Evolutionary conservation across 352 stramenopile genomes (phyloP).

Genomic region (Globisporangium radiosum): DNA sequence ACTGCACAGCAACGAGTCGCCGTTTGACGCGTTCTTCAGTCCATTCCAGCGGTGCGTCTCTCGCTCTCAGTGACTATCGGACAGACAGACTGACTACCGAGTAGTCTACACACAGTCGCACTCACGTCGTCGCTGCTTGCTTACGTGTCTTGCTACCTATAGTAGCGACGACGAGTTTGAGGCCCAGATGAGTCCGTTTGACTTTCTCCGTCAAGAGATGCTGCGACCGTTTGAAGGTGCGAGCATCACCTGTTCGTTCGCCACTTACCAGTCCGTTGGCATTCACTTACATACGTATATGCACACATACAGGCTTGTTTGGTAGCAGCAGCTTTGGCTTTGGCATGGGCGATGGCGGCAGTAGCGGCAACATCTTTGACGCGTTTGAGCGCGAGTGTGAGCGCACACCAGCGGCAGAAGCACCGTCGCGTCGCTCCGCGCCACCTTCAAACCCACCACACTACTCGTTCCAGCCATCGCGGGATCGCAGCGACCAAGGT

Average conservation of each 20-base stretch:
- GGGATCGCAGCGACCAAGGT: conserved; percentile 11
- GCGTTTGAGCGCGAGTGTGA: conserved; percentile 62
- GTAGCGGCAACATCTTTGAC: conserved; percentile 41
- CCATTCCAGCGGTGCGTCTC: conserved; percentile 27
- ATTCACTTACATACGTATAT: too few relatives aligned
- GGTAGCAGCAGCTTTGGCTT: conserved; percentile 1
- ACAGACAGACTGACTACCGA: too few relatives aligned
- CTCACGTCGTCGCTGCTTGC: not conserved
- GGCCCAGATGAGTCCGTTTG: conserved; percentile 72
- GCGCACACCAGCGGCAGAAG: conserved; percentile 27
- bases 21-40: conserved; percentile 34
- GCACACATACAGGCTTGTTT: conserved; percentile 42
- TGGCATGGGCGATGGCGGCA: conserved; percentile 18
- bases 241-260: not conserved
- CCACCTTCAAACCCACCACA: conserved; percentile 52
- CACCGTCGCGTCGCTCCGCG: conserved; percentile 25
- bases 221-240: conserved; percentile 71
- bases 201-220: conserved; percentile 78
- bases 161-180: conserved; percentile 64
- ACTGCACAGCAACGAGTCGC: conserved; percentile 16
- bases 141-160: conserved; percentile 3
- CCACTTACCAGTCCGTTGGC: not conserved
- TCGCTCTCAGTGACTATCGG: not conserved
- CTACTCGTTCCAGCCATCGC: conserved; percentile 67
- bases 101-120: too few relatives aligned